Conservation (phyloP, 2,329 filamentous ascomycete species). For the Rhynchosporium graminicola region DNA sequence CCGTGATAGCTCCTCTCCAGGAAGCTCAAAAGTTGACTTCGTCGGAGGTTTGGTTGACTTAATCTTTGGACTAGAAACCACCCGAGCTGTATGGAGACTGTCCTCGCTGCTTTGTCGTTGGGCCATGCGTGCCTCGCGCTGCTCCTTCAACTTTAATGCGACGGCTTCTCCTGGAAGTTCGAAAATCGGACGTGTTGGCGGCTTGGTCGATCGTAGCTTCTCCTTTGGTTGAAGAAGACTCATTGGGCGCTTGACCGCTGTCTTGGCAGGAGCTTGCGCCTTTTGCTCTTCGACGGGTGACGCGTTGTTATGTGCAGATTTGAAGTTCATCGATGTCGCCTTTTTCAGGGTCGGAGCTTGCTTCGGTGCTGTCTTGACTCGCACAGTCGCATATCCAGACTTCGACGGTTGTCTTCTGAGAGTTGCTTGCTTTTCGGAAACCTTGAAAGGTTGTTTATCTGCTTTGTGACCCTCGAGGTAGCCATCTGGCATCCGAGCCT, state of each 20-base stretch:
- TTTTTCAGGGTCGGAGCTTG: slow-evolving; percentile 31
- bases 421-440: neutral
- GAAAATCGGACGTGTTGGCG: slow-evolving; percentile 56
- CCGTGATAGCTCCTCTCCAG: slow-evolving; percentile 57
- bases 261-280: slow-evolving; percentile 31
- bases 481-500: slow-evolving; percentile 1
- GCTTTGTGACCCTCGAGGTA: slow-evolving; percentile 1
- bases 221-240: slow-evolving; percentile 47
- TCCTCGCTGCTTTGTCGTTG: slow-evolving; percentile 42
- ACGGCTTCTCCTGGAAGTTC: slow-evolving; percentile 65
- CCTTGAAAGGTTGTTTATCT: neutral
- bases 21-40: slow-evolving; percentile 60
- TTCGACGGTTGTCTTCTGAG: slow-evolving; percentile 33
- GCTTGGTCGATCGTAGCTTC: slow-evolving; percentile 54
- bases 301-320: slow-evolving; percentile 13
- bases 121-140: slow-evolving; percentile 56
- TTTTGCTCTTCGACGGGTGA: slow-evolving; percentile 33
- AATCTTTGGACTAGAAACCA: slow-evolving; percentile 46
- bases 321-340: slow-evolving; percentile 36
- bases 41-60: slow-evolving; percentile 55
- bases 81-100: slow-evolving; percentile 42
- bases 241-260: slow-evolving; percentile 43
- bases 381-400: slow-evolving; percentile 45
- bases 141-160: slow-evolving; percentile 57
- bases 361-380: slow-evolving; percentile 43